phyloP scores from a whole-genome alignment of 139 green algal genomes.

The Chlamydomonas incerta region DNA sequence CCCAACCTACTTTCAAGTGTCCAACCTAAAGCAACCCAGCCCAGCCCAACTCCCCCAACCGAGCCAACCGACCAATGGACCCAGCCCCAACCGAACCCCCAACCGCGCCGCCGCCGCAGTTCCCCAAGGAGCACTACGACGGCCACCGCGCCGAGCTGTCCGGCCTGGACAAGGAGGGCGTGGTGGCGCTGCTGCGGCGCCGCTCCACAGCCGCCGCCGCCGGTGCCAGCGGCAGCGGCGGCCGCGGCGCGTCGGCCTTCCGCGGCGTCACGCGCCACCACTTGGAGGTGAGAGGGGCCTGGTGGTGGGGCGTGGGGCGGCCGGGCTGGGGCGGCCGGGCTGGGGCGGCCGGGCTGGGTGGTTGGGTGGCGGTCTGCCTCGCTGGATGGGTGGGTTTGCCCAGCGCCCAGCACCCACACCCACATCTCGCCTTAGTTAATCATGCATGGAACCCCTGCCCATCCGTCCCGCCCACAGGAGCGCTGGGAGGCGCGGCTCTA shows the following conservation, averaged over 20 bases:
- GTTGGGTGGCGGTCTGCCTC: too few species aligned
- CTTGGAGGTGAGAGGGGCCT: constrained; percentile 71
- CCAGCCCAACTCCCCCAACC: not conserved
- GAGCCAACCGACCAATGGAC: not conserved
- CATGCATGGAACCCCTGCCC: not conserved
- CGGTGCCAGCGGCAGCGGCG: constrained; percentile 51
- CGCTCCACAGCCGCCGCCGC: constrained; percentile 63
- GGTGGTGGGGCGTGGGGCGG: too few species aligned
- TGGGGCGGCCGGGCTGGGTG: not conserved
- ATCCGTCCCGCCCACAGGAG: constrained; percentile 10
- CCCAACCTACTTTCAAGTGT: too few species aligned
- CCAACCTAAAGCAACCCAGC: too few species aligned
- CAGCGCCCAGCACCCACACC: too few species aligned
- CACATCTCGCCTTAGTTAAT: not conserved
- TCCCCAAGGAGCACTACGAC: constrained; percentile 71
- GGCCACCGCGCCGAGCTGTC: constrained; percentile 59
- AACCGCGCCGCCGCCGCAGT: constrained; percentile 54
- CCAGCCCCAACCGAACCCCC: too few species aligned
- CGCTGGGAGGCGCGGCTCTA: constrained; percentile 93
- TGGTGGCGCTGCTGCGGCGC: constrained; percentile 75
- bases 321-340: not conserved
- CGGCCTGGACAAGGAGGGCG: constrained; percentile 68
- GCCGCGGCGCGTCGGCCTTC: constrained; percentile 49
- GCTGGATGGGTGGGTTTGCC: too few species aligned
- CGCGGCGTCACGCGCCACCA: constrained; percentile 87